These are phyloP conservation scores for Extremus antarcticus DNA, from an alignment of 495 filamentous ascomycete genomes.

Conservation along the genomic window DNA sequence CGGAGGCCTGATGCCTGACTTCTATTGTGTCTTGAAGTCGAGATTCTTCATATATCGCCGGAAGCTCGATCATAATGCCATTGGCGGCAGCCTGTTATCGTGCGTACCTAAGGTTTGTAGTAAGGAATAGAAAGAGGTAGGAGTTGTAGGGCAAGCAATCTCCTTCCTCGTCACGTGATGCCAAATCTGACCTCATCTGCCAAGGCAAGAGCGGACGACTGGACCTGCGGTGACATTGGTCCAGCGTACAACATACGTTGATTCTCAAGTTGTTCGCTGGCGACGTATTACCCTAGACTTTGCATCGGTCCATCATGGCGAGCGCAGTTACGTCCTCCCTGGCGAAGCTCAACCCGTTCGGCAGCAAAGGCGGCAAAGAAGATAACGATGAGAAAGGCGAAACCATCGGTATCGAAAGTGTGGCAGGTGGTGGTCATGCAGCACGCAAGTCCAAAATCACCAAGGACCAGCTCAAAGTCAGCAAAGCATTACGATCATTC, in stretches of 20 bases:
- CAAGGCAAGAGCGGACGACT: too few relatives aligned
- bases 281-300: too few relatives aligned
- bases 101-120: neutral
- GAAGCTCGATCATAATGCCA: too few relatives aligned
- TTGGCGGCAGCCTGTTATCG: neutral
- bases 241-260: too few relatives aligned
- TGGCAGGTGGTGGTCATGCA: slow-evolving; percentile 41
- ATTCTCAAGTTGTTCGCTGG: too few relatives aligned
- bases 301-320: neutral
- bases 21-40: too few relatives aligned
- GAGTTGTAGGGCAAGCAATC: neutral
- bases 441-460: slow-evolving; percentile 30
- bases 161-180: neutral
- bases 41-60: too few relatives aligned
- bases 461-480: slow-evolving; percentile 37
- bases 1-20: too few relatives aligned
- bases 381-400: slow-evolving; percentile 44
- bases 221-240: too few relatives aligned
- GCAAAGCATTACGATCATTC: slow-evolving; percentile 36
- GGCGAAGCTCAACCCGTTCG: neutral
- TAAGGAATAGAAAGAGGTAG: neutral
- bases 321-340: neutral
- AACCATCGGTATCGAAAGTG: slow-evolving; percentile 33
- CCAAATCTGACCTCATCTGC: neutral
- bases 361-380: neutral